Evolutionary conservation across 176 grass and related monocot genomes (phyloP).

Genomic region (Oryza meyeriana): DNA sequence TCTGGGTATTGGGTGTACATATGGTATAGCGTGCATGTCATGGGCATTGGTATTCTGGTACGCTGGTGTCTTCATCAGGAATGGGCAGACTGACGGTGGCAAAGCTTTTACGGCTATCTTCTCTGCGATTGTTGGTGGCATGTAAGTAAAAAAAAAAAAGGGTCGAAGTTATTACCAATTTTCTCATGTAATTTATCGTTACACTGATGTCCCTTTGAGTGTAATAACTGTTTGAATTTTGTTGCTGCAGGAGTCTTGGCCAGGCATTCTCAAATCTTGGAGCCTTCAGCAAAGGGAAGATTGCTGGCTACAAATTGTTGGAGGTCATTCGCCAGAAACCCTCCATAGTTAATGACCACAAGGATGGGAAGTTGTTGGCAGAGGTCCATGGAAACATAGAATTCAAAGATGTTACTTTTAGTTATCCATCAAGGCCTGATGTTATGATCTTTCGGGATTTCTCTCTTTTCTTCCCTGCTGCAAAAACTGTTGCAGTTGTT

Average conservation of each 20-base stretch:
- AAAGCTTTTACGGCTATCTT: conserved; percentile 98
- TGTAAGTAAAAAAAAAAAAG: conserved; percentile 51
- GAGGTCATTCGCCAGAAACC: conserved; percentile 93
- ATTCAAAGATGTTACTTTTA: conserved; percentile 98
- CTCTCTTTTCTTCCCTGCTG: conserved; percentile 94
- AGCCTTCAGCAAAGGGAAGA: conserved; percentile 98
- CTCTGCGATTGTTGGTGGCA: conserved; percentile 93
- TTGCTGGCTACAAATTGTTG: conserved; percentile 90
- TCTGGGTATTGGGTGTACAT: conserved; percentile 93
- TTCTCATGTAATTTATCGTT: neutral
- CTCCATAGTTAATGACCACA: conserved; percentile 72
- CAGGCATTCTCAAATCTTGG: conserved; percentile 97
- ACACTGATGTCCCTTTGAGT: neutral
- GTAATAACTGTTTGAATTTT: neutral
- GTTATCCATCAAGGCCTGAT: conserved; percentile 94
- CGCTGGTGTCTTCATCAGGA: conserved; percentile 92
- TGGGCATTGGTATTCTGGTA: conserved; percentile 99
- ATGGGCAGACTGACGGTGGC: conserved; percentile 85
- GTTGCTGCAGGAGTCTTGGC: conserved; percentile 80
- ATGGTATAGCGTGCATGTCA: conserved; percentile 97
- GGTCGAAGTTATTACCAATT: conserved; percentile 3
- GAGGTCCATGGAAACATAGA: conserved; percentile 98
- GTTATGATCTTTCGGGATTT: conserved; percentile 94
- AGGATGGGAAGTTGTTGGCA: conserved; percentile 83
- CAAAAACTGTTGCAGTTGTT: conserved; percentile 89